Percentiles rank a stretch among this genome's conserved stretches.
Conservation (phyloP, 495 filamentous ascomycete species). For the Penicillium pancosmium region DNA sequence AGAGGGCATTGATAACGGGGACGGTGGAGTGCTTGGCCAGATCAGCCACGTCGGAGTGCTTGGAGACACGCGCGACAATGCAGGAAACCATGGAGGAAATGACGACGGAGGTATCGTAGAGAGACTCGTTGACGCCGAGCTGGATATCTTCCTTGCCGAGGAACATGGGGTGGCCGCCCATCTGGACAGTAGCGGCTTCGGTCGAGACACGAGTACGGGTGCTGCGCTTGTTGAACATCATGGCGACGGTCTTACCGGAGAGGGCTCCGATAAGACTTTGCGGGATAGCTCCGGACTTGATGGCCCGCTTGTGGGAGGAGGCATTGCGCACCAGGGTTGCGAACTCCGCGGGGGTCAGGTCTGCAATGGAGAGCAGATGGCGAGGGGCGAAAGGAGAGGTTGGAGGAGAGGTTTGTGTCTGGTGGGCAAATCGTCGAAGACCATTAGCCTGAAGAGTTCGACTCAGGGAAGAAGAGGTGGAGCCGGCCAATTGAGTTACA, state of each 20-base stretch:
- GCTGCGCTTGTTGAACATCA: slow-evolving; percentile 94
- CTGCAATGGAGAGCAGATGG: slow-evolving; percentile 88
- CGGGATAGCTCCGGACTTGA: slow-evolving; percentile 72
- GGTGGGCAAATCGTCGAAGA: slow-evolving; percentile 42
- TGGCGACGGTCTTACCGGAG: slow-evolving; percentile 80
- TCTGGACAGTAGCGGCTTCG: slow-evolving; percentile 77
- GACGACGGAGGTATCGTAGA: slow-evolving; percentile 85
- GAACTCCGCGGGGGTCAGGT: slow-evolving; percentile 79
- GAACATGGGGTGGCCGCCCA: slow-evolving; percentile 96
- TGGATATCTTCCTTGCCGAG: slow-evolving; percentile 94
- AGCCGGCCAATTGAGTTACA: slow-evolving; percentile 38
- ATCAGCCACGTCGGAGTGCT: slow-evolving; percentile 77
- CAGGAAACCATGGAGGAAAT: slow-evolving; percentile 90
- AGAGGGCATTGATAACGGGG: slow-evolving; percentile 94
- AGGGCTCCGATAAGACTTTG: slow-evolving; percentile 56
- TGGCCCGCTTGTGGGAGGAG: slow-evolving; percentile 67
- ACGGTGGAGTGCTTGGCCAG: slow-evolving; percentile 80
- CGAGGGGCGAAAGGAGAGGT: slow-evolving; percentile 62
- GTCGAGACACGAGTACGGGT: slow-evolving; percentile 92
- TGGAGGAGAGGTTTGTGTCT: slow-evolving; percentile 36
- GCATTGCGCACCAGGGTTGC: slow-evolving; percentile 81
- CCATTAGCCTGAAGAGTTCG: slow-evolving; percentile 36
- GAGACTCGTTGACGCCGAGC: slow-evolving; percentile 90
- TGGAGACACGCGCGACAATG: slow-evolving; percentile 85
- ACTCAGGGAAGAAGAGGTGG: slow-evolving; percentile 35